phyloP scores from a whole-genome alignment of 192 early-diverging fungal genomes.

The Allomyces macrogynus region DNA sequence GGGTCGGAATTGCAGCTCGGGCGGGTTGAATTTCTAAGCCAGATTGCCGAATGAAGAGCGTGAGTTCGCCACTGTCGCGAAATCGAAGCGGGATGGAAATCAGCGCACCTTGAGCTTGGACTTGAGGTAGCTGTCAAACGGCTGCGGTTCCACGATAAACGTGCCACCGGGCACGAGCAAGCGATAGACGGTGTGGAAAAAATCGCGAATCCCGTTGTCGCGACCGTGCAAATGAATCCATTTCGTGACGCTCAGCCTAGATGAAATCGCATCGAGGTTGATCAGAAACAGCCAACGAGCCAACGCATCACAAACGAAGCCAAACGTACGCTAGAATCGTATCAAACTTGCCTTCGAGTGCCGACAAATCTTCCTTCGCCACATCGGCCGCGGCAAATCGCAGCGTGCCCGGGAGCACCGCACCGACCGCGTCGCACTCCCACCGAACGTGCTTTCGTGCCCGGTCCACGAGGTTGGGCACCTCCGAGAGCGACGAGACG shows the following conservation, averaged over 20 bases:
- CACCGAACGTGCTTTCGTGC: slow-evolving; percentile 5
- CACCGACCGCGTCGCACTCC: slow-evolving; percentile 5
- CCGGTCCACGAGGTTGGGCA: not conserved
- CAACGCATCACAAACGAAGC: not conserved
- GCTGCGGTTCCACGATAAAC: slow-evolving; percentile 54
- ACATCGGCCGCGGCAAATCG: slow-evolving; percentile 37
- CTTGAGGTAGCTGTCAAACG: slow-evolving; percentile 27
- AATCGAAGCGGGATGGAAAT: too few relatives aligned
- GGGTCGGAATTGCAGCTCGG: too few relatives aligned
- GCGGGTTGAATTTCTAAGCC: too few relatives aligned
- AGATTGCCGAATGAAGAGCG: too few relatives aligned
- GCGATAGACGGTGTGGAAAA: slow-evolving; percentile 43
- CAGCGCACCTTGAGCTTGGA: slow-evolving; percentile 5
- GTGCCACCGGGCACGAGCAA: slow-evolving; percentile 31
- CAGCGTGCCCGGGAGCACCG: slow-evolving; percentile 37
- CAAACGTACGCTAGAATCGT: slow-evolving; percentile 33
- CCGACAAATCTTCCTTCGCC: slow-evolving; percentile 15
- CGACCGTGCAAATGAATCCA: slow-evolving; percentile 65
- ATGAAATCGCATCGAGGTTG: not conserved
- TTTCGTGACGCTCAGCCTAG: slow-evolving; percentile 45
- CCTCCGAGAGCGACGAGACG: too few relatives aligned
- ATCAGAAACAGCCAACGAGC: not conserved
- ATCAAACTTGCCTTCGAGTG: slow-evolving; percentile 26
- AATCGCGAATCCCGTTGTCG: slow-evolving; percentile 39
- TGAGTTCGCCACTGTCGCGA: too few relatives aligned